Conservation (phyloP, 1,284 basidiomycete genomes). For the Cutaneotrichosporon spelunceum region DNA sequence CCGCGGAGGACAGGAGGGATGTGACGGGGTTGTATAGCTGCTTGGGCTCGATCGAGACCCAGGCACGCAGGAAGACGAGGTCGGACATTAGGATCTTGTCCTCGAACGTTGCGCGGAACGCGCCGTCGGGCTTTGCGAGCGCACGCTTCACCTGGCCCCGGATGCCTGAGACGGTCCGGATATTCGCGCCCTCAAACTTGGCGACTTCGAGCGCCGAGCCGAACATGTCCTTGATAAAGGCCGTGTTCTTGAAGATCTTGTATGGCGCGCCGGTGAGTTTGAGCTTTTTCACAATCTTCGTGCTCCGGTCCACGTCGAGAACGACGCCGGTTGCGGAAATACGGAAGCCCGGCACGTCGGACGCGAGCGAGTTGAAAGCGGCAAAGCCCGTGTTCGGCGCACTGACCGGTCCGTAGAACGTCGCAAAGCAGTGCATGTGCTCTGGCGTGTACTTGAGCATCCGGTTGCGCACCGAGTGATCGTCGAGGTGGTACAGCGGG, state of each 20-base stretch:
- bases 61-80: constrained; percentile 91
- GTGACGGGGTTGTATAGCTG: constrained; percentile 97
- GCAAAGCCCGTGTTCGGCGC: constrained; percentile 97
- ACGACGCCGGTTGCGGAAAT: constrained; percentile 93
- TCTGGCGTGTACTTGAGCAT: constrained; percentile 99
- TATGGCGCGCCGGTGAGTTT: constrained; percentile 92
- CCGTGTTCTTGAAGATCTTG: constrained; percentile 99
- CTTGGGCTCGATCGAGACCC: constrained; percentile 93
- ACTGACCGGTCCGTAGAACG: constrained; percentile 88
- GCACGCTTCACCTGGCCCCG: constrained; percentile 97
- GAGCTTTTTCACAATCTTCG: constrained; percentile 96
- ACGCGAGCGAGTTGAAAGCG: constrained; percentile 83
- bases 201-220: constrained; percentile 86
- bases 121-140: constrained; percentile 86
- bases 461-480: constrained; percentile 94
- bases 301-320: constrained; percentile 83
- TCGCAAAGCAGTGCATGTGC: constrained; percentile 98
- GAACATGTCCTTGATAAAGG: constrained; percentile 99
- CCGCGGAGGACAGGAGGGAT: constrained; percentile 77
- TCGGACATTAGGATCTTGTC: constrained; percentile 97
- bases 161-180: constrained; percentile 92
- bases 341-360: constrained; percentile 71
- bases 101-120: constrained; percentile 94
- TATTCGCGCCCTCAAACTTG: constrained; percentile 96
- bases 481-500: constrained; percentile 94